Conservation (phyloP, 2,329 filamentous ascomycete genomes). For the Ilyonectria destructans region DNA sequence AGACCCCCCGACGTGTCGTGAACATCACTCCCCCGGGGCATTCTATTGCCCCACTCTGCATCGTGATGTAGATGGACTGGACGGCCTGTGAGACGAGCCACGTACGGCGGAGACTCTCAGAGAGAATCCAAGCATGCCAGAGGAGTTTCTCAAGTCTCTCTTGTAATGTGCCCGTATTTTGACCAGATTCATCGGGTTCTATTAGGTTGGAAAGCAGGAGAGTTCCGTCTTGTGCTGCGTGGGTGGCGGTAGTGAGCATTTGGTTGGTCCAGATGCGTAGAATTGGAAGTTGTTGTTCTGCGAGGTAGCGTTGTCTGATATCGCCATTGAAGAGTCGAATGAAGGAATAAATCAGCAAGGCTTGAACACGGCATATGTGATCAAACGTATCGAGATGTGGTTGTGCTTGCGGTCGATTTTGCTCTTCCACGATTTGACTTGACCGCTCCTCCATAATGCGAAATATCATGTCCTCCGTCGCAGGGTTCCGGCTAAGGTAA, state of each 20-base stretch:
- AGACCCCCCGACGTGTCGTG: slow-evolving; percentile 48
- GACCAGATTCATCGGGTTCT: not conserved
- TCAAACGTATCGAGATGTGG: not conserved
- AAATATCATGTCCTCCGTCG: slow-evolving; percentile 32
- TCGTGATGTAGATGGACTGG: slow-evolving; percentile 38
- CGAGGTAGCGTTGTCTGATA: slow-evolving; percentile 39
- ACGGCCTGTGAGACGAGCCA: slow-evolving; percentile 44
- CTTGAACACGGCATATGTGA: slow-evolving; percentile 40
- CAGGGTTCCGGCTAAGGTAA: slow-evolving; percentile 28
- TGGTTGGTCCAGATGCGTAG: slow-evolving; percentile 37
- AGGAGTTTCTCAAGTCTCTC: slow-evolving; percentile 29
- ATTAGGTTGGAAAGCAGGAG: slow-evolving; percentile 23
- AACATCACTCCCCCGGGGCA: slow-evolving; percentile 39
- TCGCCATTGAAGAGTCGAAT: slow-evolving; percentile 47
- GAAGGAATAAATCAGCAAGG: slow-evolving; percentile 41
- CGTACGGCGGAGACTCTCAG: slow-evolving; percentile 50
- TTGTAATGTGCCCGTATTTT: slow-evolving; percentile 4
- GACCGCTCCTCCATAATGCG: slow-evolving; percentile 25
- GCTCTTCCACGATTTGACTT: not conserved
- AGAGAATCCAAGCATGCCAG: slow-evolving; percentile 51
- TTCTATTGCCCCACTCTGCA: slow-evolving; percentile 4
- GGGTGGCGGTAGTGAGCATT: slow-evolving; percentile 17
- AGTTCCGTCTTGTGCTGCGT: slow-evolving; percentile 15
- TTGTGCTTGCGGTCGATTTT: not conserved
- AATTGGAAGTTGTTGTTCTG: slow-evolving; percentile 38